Percentiles rank a stretch among this genome's conserved stretches.
Conservation (phyloP, 2,329 filamentous ascomycete genomes). For the Nannizziopsis barbatae region DNA sequence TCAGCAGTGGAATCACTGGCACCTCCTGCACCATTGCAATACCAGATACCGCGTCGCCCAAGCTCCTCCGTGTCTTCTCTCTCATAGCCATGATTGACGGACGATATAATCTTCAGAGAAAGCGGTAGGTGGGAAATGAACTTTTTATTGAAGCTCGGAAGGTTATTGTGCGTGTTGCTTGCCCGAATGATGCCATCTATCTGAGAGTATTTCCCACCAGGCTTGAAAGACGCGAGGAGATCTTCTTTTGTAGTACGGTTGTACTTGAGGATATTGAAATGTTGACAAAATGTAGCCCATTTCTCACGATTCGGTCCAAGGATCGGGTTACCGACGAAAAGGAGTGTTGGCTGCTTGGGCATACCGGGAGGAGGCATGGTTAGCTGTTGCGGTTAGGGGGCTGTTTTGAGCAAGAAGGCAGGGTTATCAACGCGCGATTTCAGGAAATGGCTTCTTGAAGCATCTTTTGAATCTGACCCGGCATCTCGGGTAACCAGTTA, state of each 20-base stretch:
- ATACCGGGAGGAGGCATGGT: neutral
- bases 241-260: slow-evolving; percentile 10
- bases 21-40: slow-evolving; percentile 15
- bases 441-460: too few species aligned
- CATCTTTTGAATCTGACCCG: too few species aligned
- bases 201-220: slow-evolving; percentile 13
- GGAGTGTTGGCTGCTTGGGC: slow-evolving; percentile 12
- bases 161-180: slow-evolving; percentile 7
- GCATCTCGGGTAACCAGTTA: too few species aligned
- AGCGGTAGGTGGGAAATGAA: slow-evolving; percentile 14
- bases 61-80: slow-evolving; percentile 15
- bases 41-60: slow-evolving; percentile 13
- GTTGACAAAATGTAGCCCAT: slow-evolving; percentile 13
- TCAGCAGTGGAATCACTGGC: slow-evolving; percentile 16
- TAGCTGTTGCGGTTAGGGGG: neutral
- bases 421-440: neutral
- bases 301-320: slow-evolving; percentile 1
- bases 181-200: slow-evolving; percentile 16
- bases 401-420: neutral
- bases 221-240: slow-evolving; percentile 10
- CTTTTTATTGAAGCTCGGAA: slow-evolving; percentile 14
- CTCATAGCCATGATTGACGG: slow-evolving; percentile 16
- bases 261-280: slow-evolving; percentile 15
- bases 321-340: slow-evolving; percentile 15
- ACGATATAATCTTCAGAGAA: slow-evolving; percentile 13